Conservation (phyloP, 345 rosid genomes). For the Lumnitzera racemosa region DNA sequence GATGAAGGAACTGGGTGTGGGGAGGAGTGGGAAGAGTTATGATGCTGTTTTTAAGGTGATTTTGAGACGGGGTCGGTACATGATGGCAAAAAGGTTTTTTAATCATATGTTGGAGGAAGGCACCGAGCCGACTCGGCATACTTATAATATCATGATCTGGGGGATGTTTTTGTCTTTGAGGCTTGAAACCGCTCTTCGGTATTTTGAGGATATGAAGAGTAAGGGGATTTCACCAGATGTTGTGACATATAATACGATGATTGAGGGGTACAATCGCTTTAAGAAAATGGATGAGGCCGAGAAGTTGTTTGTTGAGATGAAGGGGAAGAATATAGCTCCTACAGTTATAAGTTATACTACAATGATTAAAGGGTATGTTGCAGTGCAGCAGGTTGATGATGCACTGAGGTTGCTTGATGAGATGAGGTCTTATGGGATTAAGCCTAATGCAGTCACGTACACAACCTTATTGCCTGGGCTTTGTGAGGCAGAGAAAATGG, state of each 20-base stretch:
- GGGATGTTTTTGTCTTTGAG: conserved; percentile 77
- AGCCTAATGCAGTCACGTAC: conserved; percentile 69
- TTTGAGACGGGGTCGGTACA: conserved; percentile 67
- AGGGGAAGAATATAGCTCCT: conserved; percentile 55
- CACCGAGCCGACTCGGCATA: conserved; percentile 63
- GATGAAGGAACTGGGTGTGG: conserved; percentile 74
- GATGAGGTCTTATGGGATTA: conserved; percentile 61
- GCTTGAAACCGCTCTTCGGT: conserved; percentile 61
- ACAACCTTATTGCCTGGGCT: conserved; percentile 75
- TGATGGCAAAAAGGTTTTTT: conserved; percentile 89
- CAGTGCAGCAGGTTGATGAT: conserved; percentile 48
- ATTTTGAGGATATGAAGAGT: conserved; percentile 70
- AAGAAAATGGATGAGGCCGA: conserved; percentile 79
- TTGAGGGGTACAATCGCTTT: conserved; percentile 62
- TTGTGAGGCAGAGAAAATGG: conserved; percentile 61
- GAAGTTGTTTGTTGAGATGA: conserved; percentile 83
- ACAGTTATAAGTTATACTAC: conserved; percentile 75
- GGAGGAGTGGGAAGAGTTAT: conserved; percentile 66
- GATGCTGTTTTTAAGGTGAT: conserved; percentile 73
- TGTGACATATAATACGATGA: conserved; percentile 73
- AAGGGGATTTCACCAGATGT: conserved; percentile 57
- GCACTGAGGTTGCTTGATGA: conserved; percentile 70
- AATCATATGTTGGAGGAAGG: conserved; percentile 76
- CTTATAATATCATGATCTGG: conserved; percentile 80
- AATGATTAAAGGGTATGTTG: conserved; percentile 78